phyloP scores from a whole-genome alignment of 306 rosid species.

The Benincasa hispida region DNA sequence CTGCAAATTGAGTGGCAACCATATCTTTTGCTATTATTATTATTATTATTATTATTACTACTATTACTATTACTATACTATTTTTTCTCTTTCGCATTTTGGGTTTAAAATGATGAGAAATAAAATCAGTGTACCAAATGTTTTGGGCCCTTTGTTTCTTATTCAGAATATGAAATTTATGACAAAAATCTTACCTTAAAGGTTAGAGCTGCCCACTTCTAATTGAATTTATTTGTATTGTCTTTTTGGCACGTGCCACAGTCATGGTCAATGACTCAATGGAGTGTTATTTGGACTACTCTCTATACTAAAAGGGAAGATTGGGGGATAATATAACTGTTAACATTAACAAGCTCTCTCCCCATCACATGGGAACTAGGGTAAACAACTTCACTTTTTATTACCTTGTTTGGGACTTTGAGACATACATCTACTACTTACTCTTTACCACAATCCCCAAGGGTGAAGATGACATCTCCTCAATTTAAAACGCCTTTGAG shows the following conservation, averaged over 20 bases:
- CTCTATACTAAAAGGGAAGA: background rate
- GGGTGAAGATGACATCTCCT: background rate
- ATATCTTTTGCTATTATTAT: background rate
- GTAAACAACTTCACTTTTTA: background rate
- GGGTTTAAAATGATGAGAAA: background rate
- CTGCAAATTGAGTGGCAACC: conserved; percentile 1
- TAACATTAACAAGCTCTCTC: background rate
- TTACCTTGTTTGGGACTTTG: background rate
- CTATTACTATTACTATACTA: background rate
- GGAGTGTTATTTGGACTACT: background rate
- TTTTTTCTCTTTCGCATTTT: background rate
- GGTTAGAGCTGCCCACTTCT: background rate
- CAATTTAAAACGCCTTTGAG: background rate
- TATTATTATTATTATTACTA: background rate
- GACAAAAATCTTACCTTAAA: background rate
- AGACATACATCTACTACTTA: background rate
- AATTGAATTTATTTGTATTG: background rate
- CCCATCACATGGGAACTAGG: background rate
- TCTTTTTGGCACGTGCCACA: background rate
- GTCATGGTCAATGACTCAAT: background rate
- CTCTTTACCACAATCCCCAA: background rate
- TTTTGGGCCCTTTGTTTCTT: background rate
- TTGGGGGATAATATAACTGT: background rate
- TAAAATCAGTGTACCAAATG: background rate
- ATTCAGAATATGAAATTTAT: background rate